Conservation (phyloP, 208 protist species). For the Acanthamoeba castellanii region DNA sequence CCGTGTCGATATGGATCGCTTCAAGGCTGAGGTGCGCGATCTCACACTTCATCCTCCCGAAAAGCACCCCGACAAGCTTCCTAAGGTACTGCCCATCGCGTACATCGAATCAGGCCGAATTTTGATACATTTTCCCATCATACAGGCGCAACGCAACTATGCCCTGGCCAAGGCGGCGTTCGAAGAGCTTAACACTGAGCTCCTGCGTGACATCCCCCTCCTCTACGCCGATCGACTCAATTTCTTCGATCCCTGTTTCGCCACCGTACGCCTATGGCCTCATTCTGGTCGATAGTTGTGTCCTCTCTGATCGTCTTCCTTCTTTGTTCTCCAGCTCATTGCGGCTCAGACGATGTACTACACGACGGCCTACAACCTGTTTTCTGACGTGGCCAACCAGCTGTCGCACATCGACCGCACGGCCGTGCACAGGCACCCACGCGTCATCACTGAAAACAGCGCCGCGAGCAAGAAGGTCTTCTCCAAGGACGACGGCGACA, state of each 20-base stretch:
- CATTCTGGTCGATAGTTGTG: background rate
- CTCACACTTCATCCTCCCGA: constrained; percentile 60
- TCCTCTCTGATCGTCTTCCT: too few species aligned
- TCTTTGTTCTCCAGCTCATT: background rate
- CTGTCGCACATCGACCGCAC: constrained; percentile 60
- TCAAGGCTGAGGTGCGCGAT: constrained; percentile 45
- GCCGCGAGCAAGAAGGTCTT: constrained; percentile 70
- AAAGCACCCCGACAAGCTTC: constrained; percentile 58
- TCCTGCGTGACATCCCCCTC: constrained; percentile 26
- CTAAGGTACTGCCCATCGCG: background rate
- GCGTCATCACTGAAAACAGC: constrained; percentile 58
- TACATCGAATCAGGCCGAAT: background rate
- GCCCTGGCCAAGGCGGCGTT: constrained; percentile 40
- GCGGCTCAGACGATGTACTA: constrained; percentile 64
- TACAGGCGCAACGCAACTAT: constrained; percentile 55
- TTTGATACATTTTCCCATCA: too few species aligned
- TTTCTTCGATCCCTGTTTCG: constrained; percentile 68
- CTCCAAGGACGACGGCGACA: constrained; percentile 49
- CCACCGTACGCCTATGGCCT: background rate
- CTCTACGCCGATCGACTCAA: constrained; percentile 56
- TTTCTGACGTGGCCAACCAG: background rate
- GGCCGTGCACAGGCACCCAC: constrained; percentile 59
- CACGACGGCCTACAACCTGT: background rate
- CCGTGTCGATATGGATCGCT: constrained; percentile 68
- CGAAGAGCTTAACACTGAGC: constrained; percentile 65